These are phyloP conservation scores for Schizochytrium sp. DNA, from an alignment of 108 stramenopile genomes.

Conservation along the genomic window DNA sequence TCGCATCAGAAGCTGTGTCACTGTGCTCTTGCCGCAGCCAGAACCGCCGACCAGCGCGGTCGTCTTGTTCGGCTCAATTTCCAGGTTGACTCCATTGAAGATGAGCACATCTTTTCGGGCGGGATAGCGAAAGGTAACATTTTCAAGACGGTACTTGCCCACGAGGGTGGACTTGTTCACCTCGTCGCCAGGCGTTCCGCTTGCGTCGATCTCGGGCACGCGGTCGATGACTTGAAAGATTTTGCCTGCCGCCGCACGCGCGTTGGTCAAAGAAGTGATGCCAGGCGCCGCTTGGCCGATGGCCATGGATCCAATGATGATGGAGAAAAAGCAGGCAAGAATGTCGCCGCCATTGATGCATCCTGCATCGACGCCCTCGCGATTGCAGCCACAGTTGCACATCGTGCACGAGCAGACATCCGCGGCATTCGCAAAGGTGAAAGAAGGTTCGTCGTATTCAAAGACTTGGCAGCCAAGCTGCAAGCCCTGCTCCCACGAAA, in stretches of 20 bases:
- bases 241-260: background rate
- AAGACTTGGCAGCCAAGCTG: background rate
- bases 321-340: conserved; percentile 6
- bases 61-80: conserved; percentile 64
- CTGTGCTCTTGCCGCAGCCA: conserved; percentile 77
- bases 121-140: conserved; percentile 82
- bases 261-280: background rate
- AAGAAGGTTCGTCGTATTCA: background rate
- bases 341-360: conserved; percentile 26
- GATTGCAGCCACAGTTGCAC: background rate
- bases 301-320: conserved; percentile 19
- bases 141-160: conserved; percentile 52
- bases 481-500: background rate
- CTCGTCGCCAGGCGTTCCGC: background rate
- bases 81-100: conserved; percentile 56
- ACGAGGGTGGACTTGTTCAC: conserved; percentile 7
- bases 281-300: conserved; percentile 16
- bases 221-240: conserved; percentile 1
- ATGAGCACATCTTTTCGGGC: conserved; percentile 66
- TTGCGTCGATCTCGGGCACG: background rate
- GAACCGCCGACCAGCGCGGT: conserved; percentile 81
- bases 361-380: background rate
- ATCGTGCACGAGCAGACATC: background rate
- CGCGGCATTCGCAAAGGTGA: background rate
- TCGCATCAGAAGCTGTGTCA: conserved; percentile 75